Conservation (phyloP, 73 alveolate genomes). For the Blepharisma japonicum region DNA sequence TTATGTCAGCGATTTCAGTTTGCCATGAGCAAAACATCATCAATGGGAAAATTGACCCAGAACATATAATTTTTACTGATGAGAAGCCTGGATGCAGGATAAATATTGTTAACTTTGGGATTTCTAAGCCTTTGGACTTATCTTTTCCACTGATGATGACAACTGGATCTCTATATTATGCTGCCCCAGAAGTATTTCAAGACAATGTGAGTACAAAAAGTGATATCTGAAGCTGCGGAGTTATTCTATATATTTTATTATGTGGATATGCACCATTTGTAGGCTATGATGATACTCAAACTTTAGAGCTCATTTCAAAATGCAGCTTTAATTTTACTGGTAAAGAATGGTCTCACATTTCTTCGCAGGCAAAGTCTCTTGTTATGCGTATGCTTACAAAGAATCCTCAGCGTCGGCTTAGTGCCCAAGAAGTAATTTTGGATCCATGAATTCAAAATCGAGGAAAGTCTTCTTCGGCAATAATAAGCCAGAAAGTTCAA, state of each 20-base stretch:
- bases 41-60: no score
- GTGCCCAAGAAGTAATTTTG: constrained; percentile 33
- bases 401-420: constrained; percentile 35
- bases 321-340: constrained; percentile 39
- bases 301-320: constrained; percentile 24
- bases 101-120: no score
- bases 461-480: neutral
- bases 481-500: constrained; percentile 15
- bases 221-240: constrained; percentile 57
- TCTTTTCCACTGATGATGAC: no score
- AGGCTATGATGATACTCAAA: constrained; percentile 35
- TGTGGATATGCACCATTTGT: constrained; percentile 47
- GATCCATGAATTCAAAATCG: constrained; percentile 44
- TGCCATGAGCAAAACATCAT: no score
- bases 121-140: no score
- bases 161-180: neutral
- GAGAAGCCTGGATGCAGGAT: no score
- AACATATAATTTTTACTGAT: no score
- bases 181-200: constrained; percentile 46
- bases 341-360: constrained; percentile 48
- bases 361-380: constrained; percentile 46
- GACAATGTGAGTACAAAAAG: constrained; percentile 36
- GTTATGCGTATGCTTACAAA: constrained; percentile 37
- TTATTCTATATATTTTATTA: constrained; percentile 41
- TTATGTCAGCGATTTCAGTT: no score